Evolutionary conservation across 129 eudicot species (phyloP), one percentile per base, ranked within the genome.

Genomic region (Escallonia rubra): DNA sequence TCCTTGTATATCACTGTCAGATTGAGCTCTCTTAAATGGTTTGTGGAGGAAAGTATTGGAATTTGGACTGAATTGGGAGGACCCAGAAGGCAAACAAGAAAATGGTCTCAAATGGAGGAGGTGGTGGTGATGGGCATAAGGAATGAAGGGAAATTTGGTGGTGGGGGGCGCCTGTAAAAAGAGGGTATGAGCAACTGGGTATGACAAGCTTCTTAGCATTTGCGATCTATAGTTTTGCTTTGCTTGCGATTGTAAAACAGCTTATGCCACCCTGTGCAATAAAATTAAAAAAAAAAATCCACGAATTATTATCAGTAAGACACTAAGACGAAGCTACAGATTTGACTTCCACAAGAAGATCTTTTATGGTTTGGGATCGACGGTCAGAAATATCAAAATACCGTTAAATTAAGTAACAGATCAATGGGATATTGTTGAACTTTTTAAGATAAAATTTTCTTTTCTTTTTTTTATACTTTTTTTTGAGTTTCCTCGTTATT

Each of bases 1-100:
- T 47, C 69, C 79, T 71, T 70, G 58, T 57, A 69, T 56, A 59
- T 50, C 60, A 51, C 49, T 61, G 41, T 81, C 71, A n/a, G 67
- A 75, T 41, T 74, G 63, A 61, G 59, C 67, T 66, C 59, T 63
- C 11, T 59, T 61, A 3, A 44, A 23, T 8, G 62, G 3, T 47
- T 66, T 43, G 14, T 3, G 57, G 2, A 4, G 8, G 43, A 51
- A 44, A 39, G 3, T 45, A 41, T 13, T 15, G 6, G 10, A 2
- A 7, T 74, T 61, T 46, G 48, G 64, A 43, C 43, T 72, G 43
- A 56, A 64, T 13, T 59, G 14, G 11, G 68, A 63, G 50, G 48
- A 44, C 64, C 58, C 70, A 63, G 57, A 72, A 43, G 64, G 53
- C 47, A 54, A 72, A 45, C 11, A 43, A 61, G 60, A 76, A 52